Conservation (phyloP, 768 basidiomycete genomes). For the Tephrocybe sp. region DNA sequence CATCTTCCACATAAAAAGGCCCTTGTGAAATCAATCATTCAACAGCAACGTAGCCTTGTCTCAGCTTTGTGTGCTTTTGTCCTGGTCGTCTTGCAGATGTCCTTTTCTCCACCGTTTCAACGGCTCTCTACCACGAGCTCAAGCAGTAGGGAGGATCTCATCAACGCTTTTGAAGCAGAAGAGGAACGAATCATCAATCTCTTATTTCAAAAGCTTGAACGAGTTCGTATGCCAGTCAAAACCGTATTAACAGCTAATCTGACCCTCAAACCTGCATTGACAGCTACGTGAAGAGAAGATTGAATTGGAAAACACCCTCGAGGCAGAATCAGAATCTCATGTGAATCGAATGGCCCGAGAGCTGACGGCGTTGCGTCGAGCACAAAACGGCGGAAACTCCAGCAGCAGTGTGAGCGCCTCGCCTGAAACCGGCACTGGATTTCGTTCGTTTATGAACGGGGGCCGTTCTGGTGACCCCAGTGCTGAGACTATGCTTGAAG, state of each 20-base stretch:
- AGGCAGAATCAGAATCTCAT: slow-evolving; percentile 85
- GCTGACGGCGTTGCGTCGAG: slow-evolving; percentile 60
- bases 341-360: slow-evolving; percentile 77
- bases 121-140: slow-evolving; percentile 55
- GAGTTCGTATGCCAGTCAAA: slow-evolving; percentile 44
- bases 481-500: slow-evolving; percentile 66
- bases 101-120: slow-evolving; percentile 57
- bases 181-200: slow-evolving; percentile 87
- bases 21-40: slow-evolving; percentile 11
- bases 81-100: slow-evolving; percentile 25
- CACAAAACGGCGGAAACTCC: slow-evolving; percentile 42
- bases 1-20: slow-evolving; percentile 24
- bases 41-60: neutral
- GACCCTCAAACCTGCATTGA: neutral
- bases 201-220: slow-evolving; percentile 79
- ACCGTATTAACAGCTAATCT: neutral
- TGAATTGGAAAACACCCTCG: slow-evolving; percentile 74
- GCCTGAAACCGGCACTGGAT: slow-evolving; percentile 30
- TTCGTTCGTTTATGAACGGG: slow-evolving; percentile 27
- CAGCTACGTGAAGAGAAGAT: slow-evolving; percentile 87
- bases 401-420: slow-evolving; percentile 28
- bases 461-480: slow-evolving; percentile 35
- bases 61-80: neutral
- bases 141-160: slow-evolving; percentile 67
- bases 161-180: slow-evolving; percentile 88